Evolutionary conservation across 768 basidiomycete genomes (phyloP).

Genomic region (Mrakia hoshinonis): DNA sequence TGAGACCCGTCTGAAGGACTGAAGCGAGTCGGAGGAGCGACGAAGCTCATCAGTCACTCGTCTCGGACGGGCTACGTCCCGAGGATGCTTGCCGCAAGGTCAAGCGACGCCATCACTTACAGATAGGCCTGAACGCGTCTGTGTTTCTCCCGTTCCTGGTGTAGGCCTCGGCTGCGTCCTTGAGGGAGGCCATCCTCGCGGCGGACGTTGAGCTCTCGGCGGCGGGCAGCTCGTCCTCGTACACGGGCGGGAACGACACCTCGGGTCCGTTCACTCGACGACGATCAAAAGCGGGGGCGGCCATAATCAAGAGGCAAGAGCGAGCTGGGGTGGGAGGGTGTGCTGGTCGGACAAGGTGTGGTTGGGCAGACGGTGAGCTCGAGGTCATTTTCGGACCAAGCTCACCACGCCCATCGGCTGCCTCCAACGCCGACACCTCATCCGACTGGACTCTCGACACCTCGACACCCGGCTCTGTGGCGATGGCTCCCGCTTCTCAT

Average conservation of each 20-base stretch:
- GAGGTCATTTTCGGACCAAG: too few relatives aligned
- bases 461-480: not conserved
- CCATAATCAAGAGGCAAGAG: not conserved
- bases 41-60: constrained; percentile 5
- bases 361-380: not conserved
- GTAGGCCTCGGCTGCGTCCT: constrained; percentile 40
- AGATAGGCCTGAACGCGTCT: constrained; percentile 73
- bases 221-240: constrained; percentile 43
- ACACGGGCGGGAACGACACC: constrained; percentile 61
- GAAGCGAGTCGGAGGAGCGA: constrained; percentile 19
- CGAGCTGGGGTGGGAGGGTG: not conserved
- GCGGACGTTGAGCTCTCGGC: constrained; percentile 32
- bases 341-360: not conserved
- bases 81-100: not conserved
- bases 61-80: too few relatives aligned
- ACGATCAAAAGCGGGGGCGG: constrained; percentile 52
- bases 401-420: too few relatives aligned
- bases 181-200: constrained; percentile 32
- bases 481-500: not conserved
- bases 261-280: constrained; percentile 87
- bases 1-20: constrained; percentile 85
- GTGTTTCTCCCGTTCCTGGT: constrained; percentile 47
- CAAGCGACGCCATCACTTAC: constrained; percentile 56
- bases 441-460: not conserved
- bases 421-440: too few relatives aligned